Base-by-base conservation (phyloP, 169 alveolate species). In the Plasmodium chabaudi region DNA sequence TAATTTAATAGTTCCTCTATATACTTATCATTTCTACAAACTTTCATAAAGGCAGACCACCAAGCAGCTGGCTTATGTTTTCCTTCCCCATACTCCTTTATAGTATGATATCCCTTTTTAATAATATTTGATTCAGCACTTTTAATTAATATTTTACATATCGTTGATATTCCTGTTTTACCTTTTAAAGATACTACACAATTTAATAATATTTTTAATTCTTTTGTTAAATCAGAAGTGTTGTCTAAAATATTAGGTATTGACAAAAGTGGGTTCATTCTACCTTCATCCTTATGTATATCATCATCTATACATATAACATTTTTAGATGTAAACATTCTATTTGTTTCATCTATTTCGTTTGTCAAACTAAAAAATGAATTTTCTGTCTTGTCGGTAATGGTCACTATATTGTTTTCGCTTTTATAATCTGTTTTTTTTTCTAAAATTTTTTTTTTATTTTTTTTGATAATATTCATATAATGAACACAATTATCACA, bases 41-140 rank as follows among this genome's bases (percentile, higher is more conserved):
- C 71, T 69, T 84, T 84, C 44, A 84, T 57, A 69, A 84, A 64
- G 15, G 87, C 60, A 4, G 91, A 84, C 91, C 91, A 84, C 91
- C 91, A 84, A 3, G 12, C 27, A 9, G 87, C 59, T 1, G 87
- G 13, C 55, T 47, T 56, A 39, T 84, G 84, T 39, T 9, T 42
- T 10, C 91, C 91, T 44, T 70, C 70, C 0, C 91, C 91, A 84
- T 84, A 84, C 10, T 69, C 91, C 39, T 84, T 70, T 12, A 84
- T 46, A 44, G 56, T 70, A 27, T 84, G 91, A 57, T 84, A 84
- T n/a, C 64, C 55, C 4, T 84, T 84, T 59, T 84, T 84, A 21
- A 84, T 34, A 25, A 84, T 84, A 61, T 44, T 15, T 7, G 87
- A 9, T 69, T 84, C 91, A 69, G 68, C 57, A 49, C 91, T 84